These are phyloP conservation scores for Melastoma candidum DNA, from an alignment of 441 rosid species.

Conservation along the genomic window DNA sequence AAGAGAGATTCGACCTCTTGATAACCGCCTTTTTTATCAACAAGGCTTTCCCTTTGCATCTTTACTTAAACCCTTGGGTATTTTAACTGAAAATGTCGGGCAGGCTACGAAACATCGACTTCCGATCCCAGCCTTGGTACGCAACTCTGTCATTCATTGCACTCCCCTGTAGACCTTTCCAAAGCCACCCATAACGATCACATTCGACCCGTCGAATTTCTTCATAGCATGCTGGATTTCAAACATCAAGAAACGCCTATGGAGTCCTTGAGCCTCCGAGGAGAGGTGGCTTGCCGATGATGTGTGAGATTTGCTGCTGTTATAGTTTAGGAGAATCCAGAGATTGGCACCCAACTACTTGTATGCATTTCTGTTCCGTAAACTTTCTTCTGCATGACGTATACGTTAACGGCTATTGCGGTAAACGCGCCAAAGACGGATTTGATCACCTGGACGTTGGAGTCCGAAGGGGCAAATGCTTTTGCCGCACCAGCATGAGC, in stretches of 20 bases:
- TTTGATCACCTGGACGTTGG: constrained; percentile 21
- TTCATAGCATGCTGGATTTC: constrained; percentile 50
- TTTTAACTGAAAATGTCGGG: no score
- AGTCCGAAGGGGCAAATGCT: constrained; percentile 5
- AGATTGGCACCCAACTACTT: constrained; percentile 46
- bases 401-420: constrained; percentile 29
- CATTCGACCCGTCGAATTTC: constrained; percentile 47
- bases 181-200: constrained; percentile 67
- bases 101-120: no score
- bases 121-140: no score
- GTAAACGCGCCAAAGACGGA: constrained; percentile 36
- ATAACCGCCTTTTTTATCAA: constrained; percentile 44
- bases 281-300: constrained; percentile 45
- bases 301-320: constrained; percentile 33
- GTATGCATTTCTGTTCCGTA: constrained; percentile 27
- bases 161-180: constrained; percentile 69
- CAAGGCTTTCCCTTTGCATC: constrained; percentile 12
- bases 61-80: no score
- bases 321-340: constrained; percentile 32
- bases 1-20: constrained; percentile 57
- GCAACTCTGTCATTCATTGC: no score
- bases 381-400: constrained; percentile 23
- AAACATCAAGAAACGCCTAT: constrained; percentile 40
- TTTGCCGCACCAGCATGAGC: constrained; percentile 9
- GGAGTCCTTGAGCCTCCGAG: constrained; percentile 47